These are phyloP conservation scores for Pinus tabuliformis DNA, from an alignment of 75 land plant species.

Conservation along the genomic window DNA sequence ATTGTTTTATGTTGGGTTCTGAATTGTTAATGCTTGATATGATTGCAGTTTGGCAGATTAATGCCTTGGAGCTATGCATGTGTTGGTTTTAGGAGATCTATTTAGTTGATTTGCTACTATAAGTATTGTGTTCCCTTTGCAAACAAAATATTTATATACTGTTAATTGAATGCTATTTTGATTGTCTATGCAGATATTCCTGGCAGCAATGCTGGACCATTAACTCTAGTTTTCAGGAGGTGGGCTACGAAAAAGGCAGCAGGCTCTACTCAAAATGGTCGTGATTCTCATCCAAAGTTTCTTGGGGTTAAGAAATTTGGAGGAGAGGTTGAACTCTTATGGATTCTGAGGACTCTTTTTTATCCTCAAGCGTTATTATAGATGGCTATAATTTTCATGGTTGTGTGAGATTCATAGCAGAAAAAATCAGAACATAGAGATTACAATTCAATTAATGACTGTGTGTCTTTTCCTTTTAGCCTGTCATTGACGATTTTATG, in stretches of 20 bases:
- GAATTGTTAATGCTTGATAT: too few relatives aligned
- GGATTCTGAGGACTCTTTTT: background rate
- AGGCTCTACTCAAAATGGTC: constrained; percentile 89
- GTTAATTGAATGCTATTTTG: background rate
- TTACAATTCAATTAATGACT: background rate
- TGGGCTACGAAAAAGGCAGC: constrained; percentile 97
- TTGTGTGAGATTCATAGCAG: background rate
- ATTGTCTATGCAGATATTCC: constrained; percentile 12
- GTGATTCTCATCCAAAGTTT: constrained; percentile 82
- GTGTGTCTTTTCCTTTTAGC: background rate
- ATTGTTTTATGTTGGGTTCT: too few relatives aligned
- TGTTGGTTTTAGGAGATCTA: too few relatives aligned
- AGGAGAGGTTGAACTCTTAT: constrained; percentile 55
- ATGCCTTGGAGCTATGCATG: too few relatives aligned
- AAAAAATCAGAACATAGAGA: background rate
- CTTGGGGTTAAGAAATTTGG: constrained; percentile 96
- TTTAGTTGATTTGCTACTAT: too few relatives aligned
- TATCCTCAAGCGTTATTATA: background rate
- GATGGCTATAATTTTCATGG: background rate
- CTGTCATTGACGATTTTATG: background rate
- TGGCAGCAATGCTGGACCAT: constrained; percentile 31
- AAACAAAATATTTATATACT: too few relatives aligned
- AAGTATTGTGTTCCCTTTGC: too few relatives aligned
- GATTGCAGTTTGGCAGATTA: too few relatives aligned
- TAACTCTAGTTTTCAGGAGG: constrained; percentile 59